Conservation (phyloP, 176 grass and related monocot genomes). For the Typha latifolia region DNA sequence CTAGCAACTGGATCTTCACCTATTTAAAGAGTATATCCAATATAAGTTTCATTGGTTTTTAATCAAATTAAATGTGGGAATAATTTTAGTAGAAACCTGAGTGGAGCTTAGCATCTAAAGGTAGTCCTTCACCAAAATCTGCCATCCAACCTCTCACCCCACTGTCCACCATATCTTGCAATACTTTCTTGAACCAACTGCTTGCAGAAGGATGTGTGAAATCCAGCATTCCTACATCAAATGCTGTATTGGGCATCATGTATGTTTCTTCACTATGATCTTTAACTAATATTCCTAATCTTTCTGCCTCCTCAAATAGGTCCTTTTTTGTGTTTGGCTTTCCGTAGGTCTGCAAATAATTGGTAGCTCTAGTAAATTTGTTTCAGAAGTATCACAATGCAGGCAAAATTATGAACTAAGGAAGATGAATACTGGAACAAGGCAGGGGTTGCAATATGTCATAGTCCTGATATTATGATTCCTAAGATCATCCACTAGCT, state of each 20-base stretch:
- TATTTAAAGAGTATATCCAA: neutral
- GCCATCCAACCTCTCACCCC: slow-evolving; percentile 92
- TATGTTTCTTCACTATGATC: slow-evolving; percentile 60
- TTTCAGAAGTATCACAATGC: neutral
- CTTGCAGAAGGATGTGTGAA: slow-evolving; percentile 61
- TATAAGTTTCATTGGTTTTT: neutral
- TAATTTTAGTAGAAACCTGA: slow-evolving; percentile 29
- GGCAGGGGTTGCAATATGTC: slow-evolving; percentile 90
- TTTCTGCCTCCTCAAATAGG: slow-evolving; percentile 71
- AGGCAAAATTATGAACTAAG: neutral
- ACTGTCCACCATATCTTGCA: slow-evolving; percentile 50
- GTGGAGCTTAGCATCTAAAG: slow-evolving; percentile 70
- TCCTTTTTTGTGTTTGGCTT: slow-evolving; percentile 46
- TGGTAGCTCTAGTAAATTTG: neutral
- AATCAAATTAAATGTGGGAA: neutral
- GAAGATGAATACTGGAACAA: slow-evolving; percentile 41
- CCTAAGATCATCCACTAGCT: slow-evolving; percentile 45
- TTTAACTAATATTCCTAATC: slow-evolving; percentile 51
- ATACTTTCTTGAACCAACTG: slow-evolving; percentile 73
- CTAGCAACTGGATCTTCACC: slow-evolving; percentile 61
- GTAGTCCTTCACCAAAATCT: slow-evolving; percentile 89
- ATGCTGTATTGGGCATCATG: slow-evolving; percentile 88
- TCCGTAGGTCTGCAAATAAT: slow-evolving; percentile 31
- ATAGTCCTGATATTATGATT: slow-evolving; percentile 42
- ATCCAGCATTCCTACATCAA: slow-evolving; percentile 90